These are phyloP conservation scores for Hypoxylon sp. DNA, from an alignment of 2,329 filamentous ascomycete genomes.

Conservation along the genomic window DNA sequence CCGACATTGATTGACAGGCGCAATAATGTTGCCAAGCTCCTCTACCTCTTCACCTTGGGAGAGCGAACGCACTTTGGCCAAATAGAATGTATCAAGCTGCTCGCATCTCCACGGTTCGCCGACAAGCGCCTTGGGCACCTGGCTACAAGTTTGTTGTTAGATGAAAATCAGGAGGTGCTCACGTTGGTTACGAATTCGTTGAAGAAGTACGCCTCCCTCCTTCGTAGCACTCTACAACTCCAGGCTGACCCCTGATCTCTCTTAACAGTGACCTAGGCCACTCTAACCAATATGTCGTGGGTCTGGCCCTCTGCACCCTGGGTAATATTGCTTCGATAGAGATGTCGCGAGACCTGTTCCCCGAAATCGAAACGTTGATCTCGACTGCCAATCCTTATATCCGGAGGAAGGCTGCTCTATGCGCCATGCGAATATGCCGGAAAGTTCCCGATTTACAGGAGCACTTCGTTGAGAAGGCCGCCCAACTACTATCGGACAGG, in stretches of 20 bases:
- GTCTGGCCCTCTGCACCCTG: slow-evolving; percentile 93
- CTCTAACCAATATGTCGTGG: slow-evolving; percentile 98
- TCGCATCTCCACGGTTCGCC: slow-evolving; percentile 96
- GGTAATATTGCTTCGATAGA: slow-evolving; percentile 98
- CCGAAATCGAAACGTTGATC: slow-evolving; percentile 92
- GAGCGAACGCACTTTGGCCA: slow-evolving; percentile 99
- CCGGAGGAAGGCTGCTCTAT: slow-evolving; percentile 95
- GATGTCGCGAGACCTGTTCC: slow-evolving; percentile 97
- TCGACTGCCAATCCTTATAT: slow-evolving; percentile 99
- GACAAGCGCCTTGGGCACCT: slow-evolving; percentile 97
- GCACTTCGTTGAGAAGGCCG: slow-evolving; percentile 95
- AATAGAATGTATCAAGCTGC: slow-evolving; percentile 98
- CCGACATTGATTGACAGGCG: slow-evolving; percentile 70
- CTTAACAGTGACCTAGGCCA: slow-evolving; percentile 87
- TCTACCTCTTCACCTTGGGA: slow-evolving; percentile 97
- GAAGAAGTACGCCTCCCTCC: slow-evolving; percentile 80
- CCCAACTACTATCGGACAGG: slow-evolving; percentile 87
- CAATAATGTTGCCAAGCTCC: slow-evolving; percentile 98
- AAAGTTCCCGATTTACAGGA: slow-evolving; percentile 98
- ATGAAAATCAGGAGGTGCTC: slow-evolving; percentile 98
- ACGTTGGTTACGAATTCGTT: slow-evolving; percentile 98
- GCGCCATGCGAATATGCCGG: slow-evolving; percentile 97
- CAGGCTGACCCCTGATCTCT: slow-evolving; percentile 27
- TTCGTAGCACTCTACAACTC: not conserved
- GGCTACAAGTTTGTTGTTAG: slow-evolving; percentile 93